Evolutionary conservation across 768 basidiomycete species (phyloP).

Genomic region (Trametes punicea): DNA sequence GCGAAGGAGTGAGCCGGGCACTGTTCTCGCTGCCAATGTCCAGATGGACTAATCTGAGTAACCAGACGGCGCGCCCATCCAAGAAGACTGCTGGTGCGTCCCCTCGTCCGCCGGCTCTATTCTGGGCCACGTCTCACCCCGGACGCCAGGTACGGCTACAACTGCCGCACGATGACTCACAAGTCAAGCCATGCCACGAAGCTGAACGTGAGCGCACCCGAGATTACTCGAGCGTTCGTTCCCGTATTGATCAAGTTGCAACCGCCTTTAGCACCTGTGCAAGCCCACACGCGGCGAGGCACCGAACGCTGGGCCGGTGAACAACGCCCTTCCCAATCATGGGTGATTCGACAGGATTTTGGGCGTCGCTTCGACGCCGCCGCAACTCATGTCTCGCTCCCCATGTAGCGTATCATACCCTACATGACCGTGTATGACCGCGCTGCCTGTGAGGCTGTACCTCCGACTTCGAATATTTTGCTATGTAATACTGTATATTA

Average conservation of each 20-base stretch:
- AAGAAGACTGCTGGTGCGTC: constrained; percentile 34
- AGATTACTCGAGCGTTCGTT: neutral
- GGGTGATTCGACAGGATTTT: too few species aligned
- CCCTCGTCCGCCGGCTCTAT: neutral
- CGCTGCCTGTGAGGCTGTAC: too few species aligned
- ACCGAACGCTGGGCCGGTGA: neutral
- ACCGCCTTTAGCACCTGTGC: constrained; percentile 10
- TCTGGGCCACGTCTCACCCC: neutral
- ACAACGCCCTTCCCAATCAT: too few species aligned
- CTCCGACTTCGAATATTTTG: too few species aligned
- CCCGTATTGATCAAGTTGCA: neutral
- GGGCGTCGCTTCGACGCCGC: too few species aligned
- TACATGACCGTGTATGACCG: too few species aligned
- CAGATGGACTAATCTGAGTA: neutral
- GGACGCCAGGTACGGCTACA: constrained; percentile 33
- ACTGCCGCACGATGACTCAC: constrained; percentile 35
- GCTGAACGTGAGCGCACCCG: constrained; percentile 29
- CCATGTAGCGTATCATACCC: too few species aligned
- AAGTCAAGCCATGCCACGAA: constrained; percentile 25
- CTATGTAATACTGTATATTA: too few species aligned
- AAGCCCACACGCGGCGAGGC: constrained; percentile 11
- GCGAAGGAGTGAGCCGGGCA: constrained; percentile 4
- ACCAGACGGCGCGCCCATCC: constrained; percentile 18
- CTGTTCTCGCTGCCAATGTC: neutral
- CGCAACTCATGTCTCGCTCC: too few species aligned